Evolutionary conservation across 1,284 basidiomycete species (phyloP), one percentile per base, ranked within the genome.

Genomic region (Puccinia hordei): DNA sequence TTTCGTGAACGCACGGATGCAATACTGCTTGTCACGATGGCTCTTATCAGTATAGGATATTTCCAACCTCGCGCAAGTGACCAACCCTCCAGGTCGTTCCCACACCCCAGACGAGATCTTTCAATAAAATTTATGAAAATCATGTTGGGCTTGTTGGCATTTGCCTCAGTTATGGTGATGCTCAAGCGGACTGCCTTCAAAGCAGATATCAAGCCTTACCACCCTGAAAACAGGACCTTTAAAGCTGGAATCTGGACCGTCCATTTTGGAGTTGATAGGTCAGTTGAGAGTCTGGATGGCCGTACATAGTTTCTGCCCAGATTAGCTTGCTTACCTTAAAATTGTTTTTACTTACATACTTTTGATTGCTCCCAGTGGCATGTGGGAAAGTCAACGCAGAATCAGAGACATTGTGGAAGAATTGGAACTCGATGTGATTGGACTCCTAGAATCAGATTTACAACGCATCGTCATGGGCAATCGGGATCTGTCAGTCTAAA

Each of bases 201-300:
- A 13, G 82, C 86, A 4, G 85, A 88, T 44, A 87, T 89, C 0
- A 85, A 84, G 59, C 92, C 93, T 1, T 90, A 90, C 85, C 90
- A 90, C 81, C 86, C 90, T 10, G 90, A 89, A 6, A 88, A 91
- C 13, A 88, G 92, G 27, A 88, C 93, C 27, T 87, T 96, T 65
- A 92, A 91, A n/a, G 91, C 92, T 13, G 95, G 93, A 0, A 95
- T 97, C 80, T 96, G 93, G 93, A 95, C 95, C 0, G 88, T 95
- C 38, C 94, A 96, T 85, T 96, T 96, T 51, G 78, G 69, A 13
- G 57, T 80, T 30, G 83, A 79, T 19, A 82, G 81, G 72, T 78
- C 24, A 49, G 66, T 73, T 24, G 27, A 30, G 3, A 10, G 46
- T 41, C 19, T 55, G 44, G 30, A 38, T 55, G 24, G 13, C 17